Evolutionary conservation across 345 rosid species (phyloP).

Genomic region (Eucalyptus coolabah): DNA sequence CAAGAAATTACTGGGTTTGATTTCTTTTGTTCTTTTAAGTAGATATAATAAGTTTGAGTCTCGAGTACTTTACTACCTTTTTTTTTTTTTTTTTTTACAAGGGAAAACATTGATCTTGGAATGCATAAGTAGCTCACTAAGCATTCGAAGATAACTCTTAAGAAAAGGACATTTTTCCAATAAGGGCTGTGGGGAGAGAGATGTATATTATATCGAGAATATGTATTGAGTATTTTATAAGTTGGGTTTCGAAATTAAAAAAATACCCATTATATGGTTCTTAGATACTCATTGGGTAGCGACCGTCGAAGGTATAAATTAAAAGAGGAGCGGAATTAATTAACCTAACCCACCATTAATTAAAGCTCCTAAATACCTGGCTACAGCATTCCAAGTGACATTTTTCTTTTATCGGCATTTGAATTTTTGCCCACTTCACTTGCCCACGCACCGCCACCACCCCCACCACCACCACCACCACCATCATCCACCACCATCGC

Average conservation of each 20-base stretch:
- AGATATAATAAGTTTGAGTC: neutral
- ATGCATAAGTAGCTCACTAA: neutral
- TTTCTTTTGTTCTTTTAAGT: neutral
- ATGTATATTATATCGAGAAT: neutral
- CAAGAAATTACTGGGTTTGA: rapidly evolving
- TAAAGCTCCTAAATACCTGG: neutral
- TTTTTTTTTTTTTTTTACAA: rapidly evolving
- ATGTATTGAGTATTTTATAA: neutral
- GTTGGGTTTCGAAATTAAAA: neutral
- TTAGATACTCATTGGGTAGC: neutral
- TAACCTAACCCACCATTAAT: neutral
- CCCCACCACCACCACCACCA: neutral
- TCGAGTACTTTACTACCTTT: too few species aligned
- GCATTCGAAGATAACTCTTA: neutral
- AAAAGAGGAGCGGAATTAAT: neutral
- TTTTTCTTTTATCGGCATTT: neutral
- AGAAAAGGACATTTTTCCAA: neutral
- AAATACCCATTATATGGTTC: neutral
- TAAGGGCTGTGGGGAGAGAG: neutral
- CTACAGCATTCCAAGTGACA: neutral
- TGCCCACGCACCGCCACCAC: neutral
- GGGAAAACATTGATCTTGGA: neutral
- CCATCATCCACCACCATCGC: neutral
- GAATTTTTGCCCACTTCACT: neutral
- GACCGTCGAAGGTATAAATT: neutral